These are phyloP conservation scores for Psilocybe cubensis DNA, from an alignment of 768 basidiomycete species.

Conservation along the genomic window DNA sequence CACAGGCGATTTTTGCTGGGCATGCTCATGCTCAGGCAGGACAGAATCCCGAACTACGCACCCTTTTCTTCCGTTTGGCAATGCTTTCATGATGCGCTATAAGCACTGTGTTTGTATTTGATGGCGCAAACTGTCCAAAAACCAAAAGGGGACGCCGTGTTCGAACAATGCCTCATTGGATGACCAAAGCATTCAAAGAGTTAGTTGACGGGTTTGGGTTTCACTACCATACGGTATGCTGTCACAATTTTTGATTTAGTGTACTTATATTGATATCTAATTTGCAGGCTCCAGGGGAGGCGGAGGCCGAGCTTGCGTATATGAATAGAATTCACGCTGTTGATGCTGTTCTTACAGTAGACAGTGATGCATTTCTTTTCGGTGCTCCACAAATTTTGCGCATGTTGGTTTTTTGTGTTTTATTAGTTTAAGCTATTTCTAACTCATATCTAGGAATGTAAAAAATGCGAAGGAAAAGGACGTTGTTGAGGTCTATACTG, in stretches of 20 bases:
- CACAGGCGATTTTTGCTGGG: no score
- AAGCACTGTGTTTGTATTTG: conserved; percentile 51
- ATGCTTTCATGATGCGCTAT: conserved; percentile 38
- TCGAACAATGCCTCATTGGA: conserved; percentile 29
- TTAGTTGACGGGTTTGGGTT: neutral
- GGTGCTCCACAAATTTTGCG: conserved; percentile 1
- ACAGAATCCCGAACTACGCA: conserved; percentile 45
- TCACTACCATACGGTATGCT: neutral
- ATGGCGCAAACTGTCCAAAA: conserved; percentile 46
- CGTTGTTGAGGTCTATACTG: neutral
- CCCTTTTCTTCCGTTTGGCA: conserved; percentile 47
- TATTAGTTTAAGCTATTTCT: neutral
- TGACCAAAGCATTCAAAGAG: conserved; percentile 10
- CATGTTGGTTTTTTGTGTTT: neutral
- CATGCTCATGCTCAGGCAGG: conserved; percentile 22
- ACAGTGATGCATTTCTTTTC: conserved; percentile 11
- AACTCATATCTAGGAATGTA: neutral
- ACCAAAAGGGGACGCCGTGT: conserved; percentile 42
- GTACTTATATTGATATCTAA: neutral
- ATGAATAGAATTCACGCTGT: neutral
- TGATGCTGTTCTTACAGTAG: conserved; percentile 7
- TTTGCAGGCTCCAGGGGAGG: conserved; percentile 12
- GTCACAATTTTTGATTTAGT: neutral
- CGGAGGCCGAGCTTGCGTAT: conserved; percentile 10
- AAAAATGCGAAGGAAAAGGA: neutral